Conservation (phyloP, 2,329 filamentous ascomycete species). For the Huntiella abstrusa region DNA sequence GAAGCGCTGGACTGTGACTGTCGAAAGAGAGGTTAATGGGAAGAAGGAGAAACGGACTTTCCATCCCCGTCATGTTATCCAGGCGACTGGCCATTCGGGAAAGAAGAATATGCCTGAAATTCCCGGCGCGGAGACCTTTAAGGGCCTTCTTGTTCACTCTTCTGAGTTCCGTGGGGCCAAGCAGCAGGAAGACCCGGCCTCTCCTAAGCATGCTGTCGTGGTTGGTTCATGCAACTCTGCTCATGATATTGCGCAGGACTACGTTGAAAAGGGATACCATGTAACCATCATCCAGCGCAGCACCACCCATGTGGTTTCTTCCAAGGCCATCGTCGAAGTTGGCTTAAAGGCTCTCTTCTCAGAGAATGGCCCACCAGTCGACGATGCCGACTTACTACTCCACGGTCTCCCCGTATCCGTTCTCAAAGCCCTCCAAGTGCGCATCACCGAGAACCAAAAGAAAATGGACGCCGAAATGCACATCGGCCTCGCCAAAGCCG, state of each 20-base stretch:
- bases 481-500: constrained; percentile 30
- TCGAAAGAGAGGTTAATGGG: constrained; percentile 32
- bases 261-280: constrained; percentile 43
- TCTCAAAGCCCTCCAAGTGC: constrained; percentile 38
- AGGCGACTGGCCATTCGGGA: constrained; percentile 49
- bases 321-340: constrained; percentile 31
- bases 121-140: constrained; percentile 36
- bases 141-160: constrained; percentile 43
- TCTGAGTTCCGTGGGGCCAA: constrained; percentile 36
- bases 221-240: constrained; percentile 51
- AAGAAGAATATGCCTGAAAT: constrained; percentile 42
- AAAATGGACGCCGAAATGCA: constrained; percentile 22
- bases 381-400: constrained; percentile 45
- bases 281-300: constrained; percentile 54
- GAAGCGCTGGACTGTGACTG: constrained; percentile 34
- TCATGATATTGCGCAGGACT: constrained; percentile 52
- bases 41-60: constrained; percentile 32
- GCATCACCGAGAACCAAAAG: constrained; percentile 18
- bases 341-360: constrained; percentile 31
- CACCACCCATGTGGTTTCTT: constrained; percentile 44
- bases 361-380: constrained; percentile 36
- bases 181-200: constrained; percentile 17
- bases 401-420: constrained; percentile 40
- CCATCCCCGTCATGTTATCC: constrained; percentile 43
- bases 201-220: constrained; percentile 41